Evolutionary conservation across 1,284 basidiomycete genomes (phyloP).

Genomic region (Athelia sp.): DNA sequence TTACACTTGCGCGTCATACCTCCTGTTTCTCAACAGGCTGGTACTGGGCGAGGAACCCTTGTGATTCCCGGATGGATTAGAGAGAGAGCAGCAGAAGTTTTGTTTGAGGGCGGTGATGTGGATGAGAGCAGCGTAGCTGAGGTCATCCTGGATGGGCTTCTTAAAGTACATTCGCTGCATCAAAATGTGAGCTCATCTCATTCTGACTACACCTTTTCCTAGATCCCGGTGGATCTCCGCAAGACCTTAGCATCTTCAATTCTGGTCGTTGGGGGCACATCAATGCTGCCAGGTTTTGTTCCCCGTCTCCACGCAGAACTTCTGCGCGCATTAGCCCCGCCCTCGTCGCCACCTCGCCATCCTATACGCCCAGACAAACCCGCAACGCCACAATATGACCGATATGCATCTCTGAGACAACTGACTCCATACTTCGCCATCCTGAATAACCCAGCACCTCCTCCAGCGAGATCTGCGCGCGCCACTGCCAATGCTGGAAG

Average conservation of each 20-base stretch:
- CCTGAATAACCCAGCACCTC: constrained; percentile 75
- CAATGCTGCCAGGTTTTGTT: constrained; percentile 90
- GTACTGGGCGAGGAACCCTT: constrained; percentile 73
- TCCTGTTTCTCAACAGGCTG: constrained; percentile 55
- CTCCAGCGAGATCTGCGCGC: constrained; percentile 35
- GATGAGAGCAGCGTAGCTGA: constrained; percentile 82
- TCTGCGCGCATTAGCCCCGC: constrained; percentile 50
- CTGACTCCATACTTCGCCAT: constrained; percentile 72
- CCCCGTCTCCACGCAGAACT: constrained; percentile 79
- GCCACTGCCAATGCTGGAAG: constrained; percentile 63
- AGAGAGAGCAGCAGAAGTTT: constrained; percentile 84
- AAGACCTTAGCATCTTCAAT: constrained; percentile 77
- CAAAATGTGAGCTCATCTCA: constrained; percentile 1
- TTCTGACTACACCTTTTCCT: constrained; percentile 2
- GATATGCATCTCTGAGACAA: constrained; percentile 66
- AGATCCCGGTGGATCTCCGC: constrained; percentile 89
- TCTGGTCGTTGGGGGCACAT: constrained; percentile 83
- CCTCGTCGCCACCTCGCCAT: constrained; percentile 23
- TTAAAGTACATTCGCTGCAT: constrained; percentile 50
- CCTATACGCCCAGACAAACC: constrained; percentile 34
- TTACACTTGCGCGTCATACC: constrained; percentile 63
- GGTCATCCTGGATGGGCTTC: constrained; percentile 69
- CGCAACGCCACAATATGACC: constrained; percentile 54
- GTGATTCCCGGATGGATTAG: constrained; percentile 93
- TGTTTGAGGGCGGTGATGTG: constrained; percentile 88